phyloP scores from a whole-genome alignment of 2,329 filamentous ascomycete species.

The Calonectria henricotiae region DNA sequence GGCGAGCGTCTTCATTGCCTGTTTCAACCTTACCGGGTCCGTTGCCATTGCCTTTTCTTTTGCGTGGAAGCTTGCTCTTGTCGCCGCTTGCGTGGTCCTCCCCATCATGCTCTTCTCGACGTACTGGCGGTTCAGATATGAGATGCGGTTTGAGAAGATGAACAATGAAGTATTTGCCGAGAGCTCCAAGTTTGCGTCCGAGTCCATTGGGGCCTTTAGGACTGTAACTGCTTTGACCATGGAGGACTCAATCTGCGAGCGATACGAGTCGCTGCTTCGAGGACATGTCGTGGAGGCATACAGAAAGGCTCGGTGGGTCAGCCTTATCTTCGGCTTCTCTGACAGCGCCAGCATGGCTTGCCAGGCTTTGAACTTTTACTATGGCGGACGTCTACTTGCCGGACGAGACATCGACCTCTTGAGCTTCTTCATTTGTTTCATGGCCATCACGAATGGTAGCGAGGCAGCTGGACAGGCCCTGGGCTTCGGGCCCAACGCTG shows the following conservation, averaged over 20 bases:
- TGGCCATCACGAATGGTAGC: conserved; percentile 78
- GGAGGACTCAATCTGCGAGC: conserved; percentile 75
- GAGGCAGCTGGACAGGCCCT: conserved; percentile 79
- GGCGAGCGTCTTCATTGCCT: conserved; percentile 74
- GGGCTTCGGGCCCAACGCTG: conserved; percentile 77
- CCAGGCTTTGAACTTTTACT: conserved; percentile 78
- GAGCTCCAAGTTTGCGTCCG: conserved; percentile 82
- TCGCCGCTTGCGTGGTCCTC: conserved; percentile 75
- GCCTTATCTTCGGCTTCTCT: conserved; percentile 78
- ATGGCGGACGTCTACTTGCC: conserved; percentile 74
- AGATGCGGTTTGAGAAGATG: conserved; percentile 79
- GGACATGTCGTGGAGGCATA: conserved; percentile 75
- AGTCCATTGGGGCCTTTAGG: conserved; percentile 81
- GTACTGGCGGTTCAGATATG: conserved; percentile 71
- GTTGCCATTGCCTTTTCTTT: conserved; percentile 79
- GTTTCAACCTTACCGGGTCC: conserved; percentile 78
- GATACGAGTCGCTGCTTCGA: conserved; percentile 74
- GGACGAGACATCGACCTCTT: conserved; percentile 65
- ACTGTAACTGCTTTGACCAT: conserved; percentile 81
- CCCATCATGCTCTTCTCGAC: conserved; percentile 66
- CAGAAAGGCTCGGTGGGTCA: conserved; percentile 74
- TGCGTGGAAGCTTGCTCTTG: conserved; percentile 83
- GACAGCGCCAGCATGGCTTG: conserved; percentile 78
- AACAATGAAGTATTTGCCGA: conserved; percentile 79
- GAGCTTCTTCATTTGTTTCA: conserved; percentile 73